Base-by-base conservation (phyloP, 495 filamentous ascomycete genomes). In the Aspergillus heteromorphus region DNA sequence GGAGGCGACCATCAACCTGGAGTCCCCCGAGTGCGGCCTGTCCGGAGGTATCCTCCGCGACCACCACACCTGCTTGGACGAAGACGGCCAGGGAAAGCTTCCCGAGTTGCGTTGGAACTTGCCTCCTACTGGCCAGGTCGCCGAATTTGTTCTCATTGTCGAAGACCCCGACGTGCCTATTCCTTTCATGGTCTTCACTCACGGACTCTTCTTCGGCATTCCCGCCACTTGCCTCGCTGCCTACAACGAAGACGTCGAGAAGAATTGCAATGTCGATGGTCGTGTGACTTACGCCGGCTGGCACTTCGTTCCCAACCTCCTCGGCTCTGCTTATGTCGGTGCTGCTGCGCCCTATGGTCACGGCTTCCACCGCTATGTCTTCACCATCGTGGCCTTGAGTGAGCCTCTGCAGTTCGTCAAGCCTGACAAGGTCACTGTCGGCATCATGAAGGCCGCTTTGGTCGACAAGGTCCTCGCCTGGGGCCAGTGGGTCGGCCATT, bases 141-240 rank as follows among this genome's bases (percentile, higher is more conserved):
- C 71, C 54, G 67, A 82, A 51, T 81, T 77, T 52, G 59, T 81
- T 10, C 48, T 83, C 1, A 57, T 79, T 13, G 70, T 68, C n/a
- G 75, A 83, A 55, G 78, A 81, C 41, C 67, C 74, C n/a, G 78
- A 82, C 49, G 59, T 67, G 14, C 77, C 79, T 3, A 55, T 79
- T 21, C 78, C 78, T 1, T 72, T 59, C 9, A 34, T 60, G 7
- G 69, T 75, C 30, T 66, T 78, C 27, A 61, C 70, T 19, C 80
- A 81, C 48, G 77, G 76, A 14, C 58, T 79, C 6, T 74, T 75
- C 56, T 72, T 67, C 43, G 70, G 50, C 0, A 79, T 81, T 48
- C 72, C 69, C 5, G 38, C 69, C 2, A 63, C 67, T 0, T 65
- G 53, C 14, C 71, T 56, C 2, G 65, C 57, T 0, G 67, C 68